Conservation (phyloP, 2,329 filamentous ascomycete genomes). For the Diatrype stigma region DNA sequence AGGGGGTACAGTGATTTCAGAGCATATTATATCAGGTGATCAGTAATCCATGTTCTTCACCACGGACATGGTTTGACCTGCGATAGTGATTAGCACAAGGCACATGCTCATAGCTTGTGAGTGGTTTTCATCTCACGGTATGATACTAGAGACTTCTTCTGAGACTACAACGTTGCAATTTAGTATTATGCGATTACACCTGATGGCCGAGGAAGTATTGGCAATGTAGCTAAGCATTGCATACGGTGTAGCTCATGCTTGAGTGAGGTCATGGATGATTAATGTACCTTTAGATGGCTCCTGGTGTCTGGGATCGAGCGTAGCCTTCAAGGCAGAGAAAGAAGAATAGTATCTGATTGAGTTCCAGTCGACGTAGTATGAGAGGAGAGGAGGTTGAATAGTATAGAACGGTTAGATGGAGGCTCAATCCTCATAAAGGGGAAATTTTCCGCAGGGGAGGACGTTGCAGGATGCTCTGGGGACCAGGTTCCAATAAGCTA, state of each 20-base stretch:
- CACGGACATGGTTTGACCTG: constrained; percentile 6
- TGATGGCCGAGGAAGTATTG: background rate
- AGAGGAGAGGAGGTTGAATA: background rate
- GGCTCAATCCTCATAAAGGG: background rate
- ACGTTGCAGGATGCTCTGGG: background rate
- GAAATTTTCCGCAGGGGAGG: background rate
- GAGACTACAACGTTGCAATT: background rate
- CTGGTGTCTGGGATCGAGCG: background rate
- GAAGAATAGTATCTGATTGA: background rate
- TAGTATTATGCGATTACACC: background rate
- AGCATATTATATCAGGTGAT: constrained; percentile 20
- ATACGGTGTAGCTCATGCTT: background rate
- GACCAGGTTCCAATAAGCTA: background rate
- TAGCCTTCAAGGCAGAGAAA: background rate
- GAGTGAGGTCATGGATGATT: background rate
- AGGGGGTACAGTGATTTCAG: constrained; percentile 11
- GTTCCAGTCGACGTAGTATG: background rate
- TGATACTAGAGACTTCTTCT: background rate
- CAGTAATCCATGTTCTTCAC: constrained; percentile 16
- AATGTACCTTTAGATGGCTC: background rate
- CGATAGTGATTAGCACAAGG: constrained; percentile 11
- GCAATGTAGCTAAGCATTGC: background rate
- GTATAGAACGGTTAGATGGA: background rate
- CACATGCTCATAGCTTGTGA: constrained; percentile 4
- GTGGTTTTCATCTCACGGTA: background rate